Evolutionary conservation across 164 flowering plant species (phyloP).

Genomic region (Santalum album): DNA sequence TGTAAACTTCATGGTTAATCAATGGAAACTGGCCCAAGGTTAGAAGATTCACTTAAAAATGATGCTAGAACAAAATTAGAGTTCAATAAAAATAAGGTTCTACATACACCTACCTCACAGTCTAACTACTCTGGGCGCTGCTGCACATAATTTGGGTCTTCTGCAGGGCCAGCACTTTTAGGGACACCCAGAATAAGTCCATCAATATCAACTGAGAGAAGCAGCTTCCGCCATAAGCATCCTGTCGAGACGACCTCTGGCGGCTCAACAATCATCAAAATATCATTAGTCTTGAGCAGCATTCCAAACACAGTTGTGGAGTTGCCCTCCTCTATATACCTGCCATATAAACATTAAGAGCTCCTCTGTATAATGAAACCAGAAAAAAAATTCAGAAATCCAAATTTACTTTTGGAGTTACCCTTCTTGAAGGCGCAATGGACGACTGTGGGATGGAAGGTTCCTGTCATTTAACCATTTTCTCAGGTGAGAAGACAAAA

Average conservation of each 20-base stretch:
- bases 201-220: slow-evolving; percentile 46
- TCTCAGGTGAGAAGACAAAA: slow-evolving; percentile 38
- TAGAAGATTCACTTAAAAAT: too few relatives aligned
- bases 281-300: slow-evolving; percentile 28
- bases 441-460: slow-evolving; percentile 33
- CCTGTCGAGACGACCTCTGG: slow-evolving; percentile 50
- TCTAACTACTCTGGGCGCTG: neutral
- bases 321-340: slow-evolving; percentile 57
- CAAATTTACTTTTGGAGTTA: slow-evolving; percentile 16
- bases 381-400: neutral
- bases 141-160: slow-evolving; percentile 4
- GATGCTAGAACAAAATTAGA: too few relatives aligned
- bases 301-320: slow-evolving; percentile 41
- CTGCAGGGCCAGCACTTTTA: slow-evolving; percentile 6
- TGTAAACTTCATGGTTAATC: too few relatives aligned
- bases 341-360: slow-evolving; percentile 19
- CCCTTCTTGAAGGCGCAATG: slow-evolving; percentile 58
- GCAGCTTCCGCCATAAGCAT: slow-evolving; percentile 40
- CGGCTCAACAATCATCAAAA: slow-evolving; percentile 44
- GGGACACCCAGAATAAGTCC: slow-evolving; percentile 34
- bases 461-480: slow-evolving; percentile 55
- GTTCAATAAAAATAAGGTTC: too few relatives aligned
- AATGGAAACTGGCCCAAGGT: too few relatives aligned
- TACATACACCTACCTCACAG: too few relatives aligned
- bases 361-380: neutral